Conservation (phyloP, 768 basidiomycete genomes). For the Macrolepiota dolichaula region DNA sequence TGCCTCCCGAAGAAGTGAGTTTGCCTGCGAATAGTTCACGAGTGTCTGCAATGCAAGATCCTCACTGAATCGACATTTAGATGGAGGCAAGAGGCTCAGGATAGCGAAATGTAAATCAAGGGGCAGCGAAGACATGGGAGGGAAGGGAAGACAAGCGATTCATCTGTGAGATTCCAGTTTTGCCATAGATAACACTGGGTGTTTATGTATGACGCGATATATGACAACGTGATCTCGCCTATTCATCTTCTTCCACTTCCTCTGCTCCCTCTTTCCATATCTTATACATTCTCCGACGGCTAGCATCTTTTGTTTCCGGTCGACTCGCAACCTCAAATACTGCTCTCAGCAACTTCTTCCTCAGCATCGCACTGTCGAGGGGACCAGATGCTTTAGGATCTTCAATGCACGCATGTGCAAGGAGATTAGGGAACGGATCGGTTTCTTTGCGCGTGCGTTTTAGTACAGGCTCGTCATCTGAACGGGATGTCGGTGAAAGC, state of each 20-base stretch:
- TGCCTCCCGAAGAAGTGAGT: conserved; percentile 38
- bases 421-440: conserved; percentile 37
- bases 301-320: conserved; percentile 34
- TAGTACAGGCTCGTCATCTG: conserved; percentile 32
- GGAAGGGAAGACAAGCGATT: neutral
- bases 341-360: conserved; percentile 51
- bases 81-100: conserved; percentile 18
- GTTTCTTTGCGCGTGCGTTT: conserved; percentile 45
- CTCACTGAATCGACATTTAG: conserved; percentile 13
- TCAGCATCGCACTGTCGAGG: conserved; percentile 34
- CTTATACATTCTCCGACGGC: conserved; percentile 55
- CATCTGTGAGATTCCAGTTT: neutral
- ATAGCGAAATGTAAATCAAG: conserved; percentile 27
- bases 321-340: conserved; percentile 76
- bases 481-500: conserved; percentile 33
- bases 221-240: conserved; percentile 7
- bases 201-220: conserved; percentile 3
- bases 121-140: conserved; percentile 18
- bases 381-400: conserved; percentile 36
- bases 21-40: conserved; percentile 35
- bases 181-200: neutral
- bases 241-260: conserved; percentile 29
- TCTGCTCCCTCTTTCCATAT: conserved; percentile 69
- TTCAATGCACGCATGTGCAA: conserved; percentile 52
- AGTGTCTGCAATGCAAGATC: conserved; percentile 30